A percentile compares a stretch with the other conserved stretches of the same genome.
Evolutionary conservation across 1,284 basidiomycete species (phyloP).

Genomic region (Microbotryum lychnidis-dioicae): DNA sequence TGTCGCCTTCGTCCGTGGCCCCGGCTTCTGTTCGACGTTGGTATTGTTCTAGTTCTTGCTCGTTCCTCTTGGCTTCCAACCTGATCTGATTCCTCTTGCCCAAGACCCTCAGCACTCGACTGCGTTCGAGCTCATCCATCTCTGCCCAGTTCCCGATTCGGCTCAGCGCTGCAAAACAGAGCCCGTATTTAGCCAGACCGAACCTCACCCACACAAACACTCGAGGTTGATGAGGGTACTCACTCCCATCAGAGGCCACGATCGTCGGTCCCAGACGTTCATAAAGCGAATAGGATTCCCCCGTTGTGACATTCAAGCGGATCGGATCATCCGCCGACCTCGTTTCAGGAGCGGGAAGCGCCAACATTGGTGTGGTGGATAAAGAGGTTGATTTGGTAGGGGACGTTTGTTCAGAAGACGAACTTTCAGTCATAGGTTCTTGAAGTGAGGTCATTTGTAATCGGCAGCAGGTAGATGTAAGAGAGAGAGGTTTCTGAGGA

Average conservation of each 20-base stretch:
- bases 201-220: background rate
- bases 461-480: no score
- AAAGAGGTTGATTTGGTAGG: no score
- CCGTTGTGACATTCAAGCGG: constrained; percentile 16
- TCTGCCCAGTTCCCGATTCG: constrained; percentile 24
- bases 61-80: constrained; percentile 15
- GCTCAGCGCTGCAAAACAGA: constrained; percentile 9
- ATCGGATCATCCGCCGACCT: background rate
- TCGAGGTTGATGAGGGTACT: constrained; percentile 1
- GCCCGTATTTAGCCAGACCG: background rate
- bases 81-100: constrained; percentile 25
- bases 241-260: constrained; percentile 20
- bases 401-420: no score
- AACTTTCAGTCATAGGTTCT: no score
- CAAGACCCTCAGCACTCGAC: constrained; percentile 18
- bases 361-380: no score
- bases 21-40: no score
- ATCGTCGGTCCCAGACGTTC: constrained; percentile 22
- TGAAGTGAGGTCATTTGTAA: no score
- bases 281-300: constrained; percentile 13
- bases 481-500: no score
- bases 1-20: no score
- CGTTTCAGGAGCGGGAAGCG: background rate
- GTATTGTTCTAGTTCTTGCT: background rate
- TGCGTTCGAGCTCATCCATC: constrained; percentile 12